Evolutionary conservation across 2,329 filamentous ascomycete genomes (phyloP), one percentile per base, ranked within the genome.

Genomic region (Aspergillus hiratsukae): DNA sequence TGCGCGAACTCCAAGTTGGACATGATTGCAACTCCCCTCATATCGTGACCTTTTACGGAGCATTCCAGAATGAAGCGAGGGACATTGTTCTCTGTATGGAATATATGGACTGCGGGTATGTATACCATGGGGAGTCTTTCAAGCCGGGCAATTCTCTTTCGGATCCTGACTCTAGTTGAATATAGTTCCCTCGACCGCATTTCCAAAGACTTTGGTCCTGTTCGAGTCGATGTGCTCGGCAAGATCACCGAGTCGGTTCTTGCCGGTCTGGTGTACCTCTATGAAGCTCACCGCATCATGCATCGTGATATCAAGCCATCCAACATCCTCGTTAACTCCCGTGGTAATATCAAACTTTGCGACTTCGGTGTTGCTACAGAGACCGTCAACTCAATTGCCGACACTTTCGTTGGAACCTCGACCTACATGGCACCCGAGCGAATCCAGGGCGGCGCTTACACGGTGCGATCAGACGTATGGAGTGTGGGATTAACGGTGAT

Each of bases 81-180:
- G 94, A 99, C 77, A 95, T 99, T 57, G 95, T 97, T 66, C 93
- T 99, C 87, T 99, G 94, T 75, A 99, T 99, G 94, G 94, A 99
- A 75, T 97, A 99, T 73, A 96, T 96, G 91, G 94, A 99, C 76
- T 91, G 93, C 72, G 94, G 94, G 94, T 97, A 83, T 76, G 90
- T 79, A 28, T n/a, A 46, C 9, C 48, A 27, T 49, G 9, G 4
- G 14, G 11, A 35, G 31, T 21, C 10, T 17, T 31, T 19, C 14
- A 14, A n/a, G 10, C 21, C 40, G 52, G 17, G 50, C 49, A n/a
- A 54, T 19, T 41, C 19, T 52, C 56, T 48, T 51, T 57, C 48
- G 55, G 52, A 40, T 46, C 37, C 41, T 43, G 48, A 19, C 41
- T 51, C 55, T 65, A 49, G 66, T 61, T 59, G 35, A 62, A 64